A percentile compares a stretch with the other conserved stretches of the same genome.
These are phyloP conservation scores for Umbelopsis ramanniana DNA, from an alignment of 192 early-diverging fungal species.

Conservation along the genomic window DNA sequence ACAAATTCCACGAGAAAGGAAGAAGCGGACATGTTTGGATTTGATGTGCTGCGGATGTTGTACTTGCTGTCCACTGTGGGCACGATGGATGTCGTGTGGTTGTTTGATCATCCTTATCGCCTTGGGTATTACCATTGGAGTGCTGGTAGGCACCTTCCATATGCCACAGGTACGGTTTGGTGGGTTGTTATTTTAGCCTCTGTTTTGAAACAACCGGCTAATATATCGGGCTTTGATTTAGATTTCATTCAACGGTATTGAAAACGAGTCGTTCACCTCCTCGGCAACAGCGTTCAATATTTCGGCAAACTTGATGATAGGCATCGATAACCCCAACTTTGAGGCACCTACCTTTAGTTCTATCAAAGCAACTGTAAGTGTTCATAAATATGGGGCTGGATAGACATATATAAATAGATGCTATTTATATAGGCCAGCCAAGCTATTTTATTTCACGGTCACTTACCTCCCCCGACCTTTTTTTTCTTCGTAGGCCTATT, in stretches of 20 bases:
- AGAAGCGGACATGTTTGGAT: constrained; percentile 33
- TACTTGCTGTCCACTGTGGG: constrained; percentile 41
- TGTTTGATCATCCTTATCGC: constrained; percentile 44
- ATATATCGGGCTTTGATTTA: background rate
- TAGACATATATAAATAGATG: background rate
- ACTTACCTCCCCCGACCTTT: background rate
- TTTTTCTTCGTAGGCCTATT: constrained; percentile 49
- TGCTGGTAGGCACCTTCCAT: constrained; percentile 49
- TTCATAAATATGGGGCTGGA: background rate
- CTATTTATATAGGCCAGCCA: background rate
- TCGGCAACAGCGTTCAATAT: background rate
- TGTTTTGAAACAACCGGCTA: constrained; percentile 7
- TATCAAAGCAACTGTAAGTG: constrained; percentile 52
- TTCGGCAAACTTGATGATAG: constrained; percentile 22
- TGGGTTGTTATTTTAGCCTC: background rate
- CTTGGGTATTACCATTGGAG: constrained; percentile 44
- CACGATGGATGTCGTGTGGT: constrained; percentile 48
- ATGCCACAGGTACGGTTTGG: constrained; percentile 39
- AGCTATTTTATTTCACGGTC: constrained; percentile 22
- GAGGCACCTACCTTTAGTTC: constrained; percentile 49
- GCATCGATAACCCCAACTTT: constrained; percentile 54
- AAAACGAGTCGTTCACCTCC: background rate
- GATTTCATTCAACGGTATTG: constrained; percentile 1
- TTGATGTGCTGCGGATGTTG: constrained; percentile 38
- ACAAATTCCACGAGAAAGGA: constrained; percentile 14